Evolutionary conservation across 2,329 filamentous ascomycete genomes (phyloP), one percentile per base, ranked within the genome.

Genomic region (Thermoascus crustaceus): DNA sequence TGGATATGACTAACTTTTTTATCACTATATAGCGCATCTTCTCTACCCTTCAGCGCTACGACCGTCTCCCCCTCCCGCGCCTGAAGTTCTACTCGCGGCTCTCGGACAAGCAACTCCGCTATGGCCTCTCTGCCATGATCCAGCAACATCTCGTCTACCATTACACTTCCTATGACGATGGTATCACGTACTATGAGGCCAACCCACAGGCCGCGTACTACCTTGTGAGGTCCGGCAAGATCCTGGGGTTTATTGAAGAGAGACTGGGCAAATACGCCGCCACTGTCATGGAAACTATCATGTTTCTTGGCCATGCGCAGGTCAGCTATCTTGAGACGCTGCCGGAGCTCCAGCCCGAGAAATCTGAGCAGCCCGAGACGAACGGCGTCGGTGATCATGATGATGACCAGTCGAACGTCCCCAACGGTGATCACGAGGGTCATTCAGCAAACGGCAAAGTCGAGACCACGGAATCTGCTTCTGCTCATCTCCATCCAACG

Each of bases 111-210:
- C 81, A 93, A 54, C 68, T 94, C 45, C 83, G 81, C 50, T 79
- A 88, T 63, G 87, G 83, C 13, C 72, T 98, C 34, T 80, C 79
- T 35, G 81, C 91, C 20, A 78, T 96, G 44, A 75, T 94, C 26
- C 89, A 96, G 57, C 84, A 94, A 56, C 86, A 88, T 53, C 75
- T 96, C 32, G 69, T 93, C 43, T 85, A 79, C 58, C 82, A 88
- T 60, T 73, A 78, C 45, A 76, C 78, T 46, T 73, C 79, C 40
- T 56, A 69, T 37, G 75, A 80, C 37, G 72, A 76, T 27, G 73
- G 72, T 30, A 58, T 71, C 32, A 82, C 83, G 16, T 78, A 77
- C 55, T 98, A 96, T 64, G 85, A 94, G 57, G 83, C 86, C 39
- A 87, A 95, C 51, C 70, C 80, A 54, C 69, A 78, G 46, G 77